Evolutionary conservation across 352 stramenopile genomes (phyloP).

Genomic region (Phytophthora chlamydospora): DNA sequence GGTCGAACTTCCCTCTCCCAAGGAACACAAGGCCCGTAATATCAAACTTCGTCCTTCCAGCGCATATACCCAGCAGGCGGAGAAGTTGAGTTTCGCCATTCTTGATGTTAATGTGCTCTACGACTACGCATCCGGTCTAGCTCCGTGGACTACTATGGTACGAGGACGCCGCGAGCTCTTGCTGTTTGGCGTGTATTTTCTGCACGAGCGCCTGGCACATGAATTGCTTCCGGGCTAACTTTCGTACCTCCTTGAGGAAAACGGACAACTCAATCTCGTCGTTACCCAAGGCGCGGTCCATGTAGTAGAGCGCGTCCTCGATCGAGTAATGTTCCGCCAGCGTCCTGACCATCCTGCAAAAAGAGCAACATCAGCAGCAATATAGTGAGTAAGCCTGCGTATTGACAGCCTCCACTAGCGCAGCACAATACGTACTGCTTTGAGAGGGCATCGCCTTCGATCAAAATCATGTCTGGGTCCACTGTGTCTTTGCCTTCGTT

Average conservation of each 20-base stretch:
- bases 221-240: constrained; percentile 91
- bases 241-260: constrained; percentile 92
- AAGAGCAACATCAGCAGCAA: neutral
- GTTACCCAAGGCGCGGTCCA: constrained; percentile 90
- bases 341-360: constrained; percentile 69
- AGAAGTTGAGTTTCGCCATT: constrained; percentile 26
- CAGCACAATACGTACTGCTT: constrained; percentile 69
- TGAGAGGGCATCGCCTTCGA: constrained; percentile 75
- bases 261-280: constrained; percentile 82
- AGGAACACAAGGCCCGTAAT: constrained; percentile 20
- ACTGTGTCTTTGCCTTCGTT: constrained; percentile 82
- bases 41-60: no score
- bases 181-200: constrained; percentile 86
- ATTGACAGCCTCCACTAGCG: no score
- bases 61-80: no score
- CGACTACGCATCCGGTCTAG: constrained; percentile 36
- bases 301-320: constrained; percentile 92
- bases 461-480: constrained; percentile 79
- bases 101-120: constrained; percentile 43
- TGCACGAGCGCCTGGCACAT: constrained; percentile 88
- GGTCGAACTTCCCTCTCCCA: constrained; percentile 10
- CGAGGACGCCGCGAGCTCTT: constrained; percentile 59
- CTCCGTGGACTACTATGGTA: constrained; percentile 53
- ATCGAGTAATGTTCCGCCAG: constrained; percentile 89
- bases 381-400: neutral